These are phyloP conservation scores for Phycomyces blakesleeanus DNA, from an alignment of 192 early-diverging fungal genomes.

Conservation along the genomic window DNA sequence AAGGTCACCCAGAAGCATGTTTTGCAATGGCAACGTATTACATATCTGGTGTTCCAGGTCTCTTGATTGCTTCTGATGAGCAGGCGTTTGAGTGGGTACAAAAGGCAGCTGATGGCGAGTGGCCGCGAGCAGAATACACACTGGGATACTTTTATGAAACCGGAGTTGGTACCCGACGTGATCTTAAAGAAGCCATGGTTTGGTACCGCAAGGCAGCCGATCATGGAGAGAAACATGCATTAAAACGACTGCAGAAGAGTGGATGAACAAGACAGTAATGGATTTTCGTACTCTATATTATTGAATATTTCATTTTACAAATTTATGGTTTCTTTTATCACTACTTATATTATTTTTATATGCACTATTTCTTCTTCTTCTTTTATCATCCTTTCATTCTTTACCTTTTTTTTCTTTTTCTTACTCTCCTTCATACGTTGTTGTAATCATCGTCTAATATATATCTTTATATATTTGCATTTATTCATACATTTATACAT, in stretches of 20 bases:
- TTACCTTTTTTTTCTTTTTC: too few relatives aligned
- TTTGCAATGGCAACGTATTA: slow-evolving; percentile 61
- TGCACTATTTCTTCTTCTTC: too few relatives aligned
- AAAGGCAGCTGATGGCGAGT: slow-evolving; percentile 44
- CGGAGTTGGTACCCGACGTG: slow-evolving; percentile 50
- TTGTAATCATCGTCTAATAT: too few relatives aligned
- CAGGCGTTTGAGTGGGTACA: slow-evolving; percentile 53
- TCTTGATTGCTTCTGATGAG: slow-evolving; percentile 43
- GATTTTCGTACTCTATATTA: too few relatives aligned
- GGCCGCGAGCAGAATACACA: slow-evolving; percentile 56
- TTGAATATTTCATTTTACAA: too few relatives aligned
- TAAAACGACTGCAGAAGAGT: slow-evolving; percentile 35
- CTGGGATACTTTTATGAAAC: slow-evolving; percentile 59
- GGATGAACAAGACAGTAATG: slow-evolving; percentile 36
- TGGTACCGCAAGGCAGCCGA: slow-evolving; percentile 64
- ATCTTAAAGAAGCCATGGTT: slow-evolving; percentile 47
- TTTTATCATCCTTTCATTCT: too few relatives aligned
- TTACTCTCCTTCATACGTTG: too few relatives aligned
- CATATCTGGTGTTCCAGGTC: slow-evolving; percentile 44
- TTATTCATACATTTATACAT: too few relatives aligned
- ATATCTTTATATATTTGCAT: too few relatives aligned
- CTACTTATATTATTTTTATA: too few relatives aligned
- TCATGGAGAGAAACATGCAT: slow-evolving; percentile 52
- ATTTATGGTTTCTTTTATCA: too few relatives aligned
- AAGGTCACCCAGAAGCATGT: slow-evolving; percentile 55